phyloP scores from a whole-genome alignment of 306 rosid species.

The Ormosia emarginata region DNA sequence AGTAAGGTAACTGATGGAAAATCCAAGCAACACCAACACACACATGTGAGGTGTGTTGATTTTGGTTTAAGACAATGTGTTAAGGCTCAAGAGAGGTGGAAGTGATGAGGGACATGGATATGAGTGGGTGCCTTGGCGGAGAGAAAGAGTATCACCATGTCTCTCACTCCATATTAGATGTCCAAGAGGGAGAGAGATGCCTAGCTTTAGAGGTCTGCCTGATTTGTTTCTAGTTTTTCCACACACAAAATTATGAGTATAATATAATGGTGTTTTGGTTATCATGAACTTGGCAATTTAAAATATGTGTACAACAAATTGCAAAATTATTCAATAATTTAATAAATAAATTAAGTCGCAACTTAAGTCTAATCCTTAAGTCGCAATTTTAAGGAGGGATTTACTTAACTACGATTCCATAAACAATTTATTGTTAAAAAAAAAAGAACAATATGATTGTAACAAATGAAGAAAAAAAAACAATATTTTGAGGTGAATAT shows the following conservation, averaged over 20 bases:
- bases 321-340: too few species aligned
- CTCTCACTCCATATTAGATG: constrained; percentile 10
- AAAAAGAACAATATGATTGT: neutral
- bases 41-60: constrained; percentile 27
- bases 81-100: neutral
- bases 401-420: too few species aligned
- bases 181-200: neutral
- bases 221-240: neutral
- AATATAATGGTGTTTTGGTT: too few species aligned
- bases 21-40: constrained; percentile 28
- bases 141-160: constrained; percentile 1
- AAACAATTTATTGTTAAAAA: too few species aligned
- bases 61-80: constrained; percentile 57
- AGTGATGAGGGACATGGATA: constrained; percentile 26
- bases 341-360: too few species aligned
- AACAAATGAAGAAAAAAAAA: too few species aligned
- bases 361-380: too few species aligned
- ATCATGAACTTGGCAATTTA: too few species aligned
- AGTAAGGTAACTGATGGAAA: constrained; percentile 18
- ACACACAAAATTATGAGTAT: neutral
- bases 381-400: too few species aligned
- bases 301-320: too few species aligned
- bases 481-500: too few species aligned
- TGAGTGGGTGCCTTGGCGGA: neutral
- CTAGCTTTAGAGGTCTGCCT: neutral